A percentile compares a stretch with the other conserved stretches of the same genome.
Conservation (phyloP, 2,329 filamentous ascomycete species). For the Fusarium graminum region DNA sequence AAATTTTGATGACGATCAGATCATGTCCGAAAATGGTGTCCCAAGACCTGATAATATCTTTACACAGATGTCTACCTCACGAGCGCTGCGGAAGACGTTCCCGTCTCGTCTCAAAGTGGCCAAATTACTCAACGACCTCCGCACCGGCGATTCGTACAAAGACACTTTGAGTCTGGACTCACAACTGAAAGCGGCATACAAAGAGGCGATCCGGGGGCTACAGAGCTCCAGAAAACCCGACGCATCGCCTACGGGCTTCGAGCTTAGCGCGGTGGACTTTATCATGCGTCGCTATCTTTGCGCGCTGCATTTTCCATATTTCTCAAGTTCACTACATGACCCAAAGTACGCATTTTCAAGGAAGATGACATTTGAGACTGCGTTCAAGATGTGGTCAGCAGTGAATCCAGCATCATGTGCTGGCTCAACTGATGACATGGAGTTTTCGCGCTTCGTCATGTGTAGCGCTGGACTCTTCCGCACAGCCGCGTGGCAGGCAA, state of each 20-base stretch:
- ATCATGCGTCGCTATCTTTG: conserved; percentile 67
- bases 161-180: conserved; percentile 60
- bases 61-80: conserved; percentile 58
- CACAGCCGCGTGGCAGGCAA: conserved; percentile 51
- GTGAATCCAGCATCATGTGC: conserved; percentile 45
- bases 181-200: conserved; percentile 60
- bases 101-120: conserved; percentile 58
- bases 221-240: conserved; percentile 43
- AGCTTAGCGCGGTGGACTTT: conserved; percentile 62
- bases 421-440: conserved; percentile 26
- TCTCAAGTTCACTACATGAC: conserved; percentile 56
- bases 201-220: conserved; percentile 54
- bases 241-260: conserved; percentile 53
- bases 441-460: conserved; percentile 55
- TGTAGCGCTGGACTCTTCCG: conserved; percentile 60
- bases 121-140: conserved; percentile 60
- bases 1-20: conserved; percentile 65
- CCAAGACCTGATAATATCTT: conserved; percentile 54
- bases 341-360: conserved; percentile 65
- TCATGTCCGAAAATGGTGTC: conserved; percentile 50
- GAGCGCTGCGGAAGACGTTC: conserved; percentile 59
- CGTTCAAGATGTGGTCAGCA: conserved; percentile 61
- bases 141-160: conserved; percentile 56
- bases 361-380: conserved; percentile 61
- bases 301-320: conserved; percentile 68